Percentiles rank a stretch among this genome's conserved stretches.
phyloP scores from a whole-genome alignment of 106 monocot species.

The Xerophyta viscosa region DNA sequence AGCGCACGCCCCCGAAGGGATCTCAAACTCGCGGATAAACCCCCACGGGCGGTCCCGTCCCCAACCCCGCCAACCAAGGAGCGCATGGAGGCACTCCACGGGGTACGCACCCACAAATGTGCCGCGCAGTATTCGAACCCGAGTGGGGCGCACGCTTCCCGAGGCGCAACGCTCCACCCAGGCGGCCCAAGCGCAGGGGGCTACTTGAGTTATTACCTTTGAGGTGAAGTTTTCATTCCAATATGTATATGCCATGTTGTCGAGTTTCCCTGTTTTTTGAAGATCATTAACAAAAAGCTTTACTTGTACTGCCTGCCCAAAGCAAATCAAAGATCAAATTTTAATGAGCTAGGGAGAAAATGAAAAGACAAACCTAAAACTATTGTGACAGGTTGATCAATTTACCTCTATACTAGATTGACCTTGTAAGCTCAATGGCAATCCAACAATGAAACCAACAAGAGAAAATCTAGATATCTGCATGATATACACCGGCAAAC shows the following conservation, averaged over 20 bases:
- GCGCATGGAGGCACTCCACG: no score
- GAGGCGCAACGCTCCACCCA: no score
- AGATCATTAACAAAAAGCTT: conserved; percentile 69
- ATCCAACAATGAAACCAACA: conserved; percentile 68
- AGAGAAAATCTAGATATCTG: conserved; percentile 59
- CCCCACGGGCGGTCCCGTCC: no score
- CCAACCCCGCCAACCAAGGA: no score
- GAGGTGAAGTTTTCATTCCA: conserved; percentile 93
- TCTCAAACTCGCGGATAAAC: no score
- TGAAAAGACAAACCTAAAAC: neutral
- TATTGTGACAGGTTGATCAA: neutral
- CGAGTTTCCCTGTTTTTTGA: conserved; percentile 48
- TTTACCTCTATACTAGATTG: conserved; percentile 43
- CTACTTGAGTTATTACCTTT: conserved; percentile 33
- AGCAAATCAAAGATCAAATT: conserved; percentile 4
- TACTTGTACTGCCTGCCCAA: conserved; percentile 57
- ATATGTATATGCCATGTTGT: conserved; percentile 58
- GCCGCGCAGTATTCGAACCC: no score
- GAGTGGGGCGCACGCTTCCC: no score
- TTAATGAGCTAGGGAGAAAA: neutral
- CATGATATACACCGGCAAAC: neutral
- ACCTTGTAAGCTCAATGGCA: conserved; percentile 50
- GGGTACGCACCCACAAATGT: no score
- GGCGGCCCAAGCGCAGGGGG: no score
- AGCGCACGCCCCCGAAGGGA: no score